Percentiles rank a stretch among this genome's conserved stretches.
These are phyloP conservation scores for Xylaria sp. DNA, from an alignment of 2,329 filamentous ascomycete species.

Conservation along the genomic window DNA sequence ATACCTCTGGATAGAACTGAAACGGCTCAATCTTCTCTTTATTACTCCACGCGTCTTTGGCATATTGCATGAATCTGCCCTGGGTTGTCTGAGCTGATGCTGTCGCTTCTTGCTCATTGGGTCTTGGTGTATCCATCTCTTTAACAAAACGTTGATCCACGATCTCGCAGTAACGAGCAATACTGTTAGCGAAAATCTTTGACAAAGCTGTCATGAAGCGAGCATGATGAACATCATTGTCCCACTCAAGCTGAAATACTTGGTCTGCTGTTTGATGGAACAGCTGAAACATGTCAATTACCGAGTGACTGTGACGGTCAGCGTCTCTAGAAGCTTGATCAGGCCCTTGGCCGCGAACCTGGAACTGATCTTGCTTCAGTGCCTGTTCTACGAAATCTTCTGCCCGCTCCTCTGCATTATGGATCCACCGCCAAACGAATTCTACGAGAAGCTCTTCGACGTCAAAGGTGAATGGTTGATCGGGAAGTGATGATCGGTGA, in stretches of 20 bases:
- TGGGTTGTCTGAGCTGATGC: slow-evolving; percentile 82
- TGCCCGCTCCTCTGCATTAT: slow-evolving; percentile 81
- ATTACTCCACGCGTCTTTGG: slow-evolving; percentile 90
- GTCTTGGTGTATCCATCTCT: slow-evolving; percentile 93
- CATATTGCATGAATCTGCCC: slow-evolving; percentile 92
- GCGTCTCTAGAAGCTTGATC: slow-evolving; percentile 76
- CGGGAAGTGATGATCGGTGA: slow-evolving; percentile 79
- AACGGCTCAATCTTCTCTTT: slow-evolving; percentile 97
- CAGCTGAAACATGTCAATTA: slow-evolving; percentile 91
- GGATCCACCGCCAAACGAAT: slow-evolving; percentile 97
- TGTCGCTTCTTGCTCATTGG: slow-evolving; percentile 78
- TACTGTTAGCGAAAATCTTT: slow-evolving; percentile 83
- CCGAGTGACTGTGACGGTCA: slow-evolving; percentile 89
- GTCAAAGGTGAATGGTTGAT: slow-evolving; percentile 82
- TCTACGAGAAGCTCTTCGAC: slow-evolving; percentile 86
- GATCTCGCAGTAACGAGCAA: slow-evolving; percentile 90
- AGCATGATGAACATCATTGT: slow-evolving; percentile 91
- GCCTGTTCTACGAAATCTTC: slow-evolving; percentile 88
- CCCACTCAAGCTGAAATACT: slow-evolving; percentile 87
- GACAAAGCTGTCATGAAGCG: slow-evolving; percentile 96
- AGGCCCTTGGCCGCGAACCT: slow-evolving; percentile 73
- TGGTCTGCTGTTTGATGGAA: slow-evolving; percentile 94
- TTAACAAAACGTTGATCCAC: slow-evolving; percentile 85
- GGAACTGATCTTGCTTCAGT: slow-evolving; percentile 89
- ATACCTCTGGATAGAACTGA: slow-evolving; percentile 92